A percentile compares a stretch with the other conserved stretches of the same genome.
phyloP scores from a whole-genome alignment of 345 rosid species.

The Linum lewisii region DNA sequence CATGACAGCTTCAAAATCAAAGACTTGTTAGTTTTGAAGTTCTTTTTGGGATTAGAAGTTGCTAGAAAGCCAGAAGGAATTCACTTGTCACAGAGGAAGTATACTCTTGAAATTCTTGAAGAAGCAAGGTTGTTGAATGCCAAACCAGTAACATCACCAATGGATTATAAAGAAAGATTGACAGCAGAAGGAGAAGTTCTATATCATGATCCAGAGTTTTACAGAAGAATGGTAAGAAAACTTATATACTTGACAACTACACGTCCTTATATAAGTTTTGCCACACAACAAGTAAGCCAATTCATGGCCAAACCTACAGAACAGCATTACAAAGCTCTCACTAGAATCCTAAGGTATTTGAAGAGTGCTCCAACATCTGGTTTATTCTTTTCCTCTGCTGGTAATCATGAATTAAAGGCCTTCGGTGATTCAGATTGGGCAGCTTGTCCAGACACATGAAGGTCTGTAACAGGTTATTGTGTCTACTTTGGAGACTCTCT shows the following conservation, averaged over 20 bases:
- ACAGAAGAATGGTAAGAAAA: background rate
- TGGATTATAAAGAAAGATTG: background rate
- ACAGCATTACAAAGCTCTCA: background rate
- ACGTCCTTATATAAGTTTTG: background rate
- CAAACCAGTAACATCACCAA: background rate
- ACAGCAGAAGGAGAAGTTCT: background rate
- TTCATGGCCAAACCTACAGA: background rate
- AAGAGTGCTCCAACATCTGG: background rate
- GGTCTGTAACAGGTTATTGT: too few relatives aligned
- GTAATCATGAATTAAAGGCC: too few relatives aligned
- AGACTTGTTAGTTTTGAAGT: background rate
- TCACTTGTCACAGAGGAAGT: background rate
- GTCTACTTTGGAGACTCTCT: too few relatives aligned
- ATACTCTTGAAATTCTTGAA: background rate
- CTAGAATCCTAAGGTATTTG: background rate
- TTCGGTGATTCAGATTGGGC: too few relatives aligned
- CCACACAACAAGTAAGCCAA: background rate
- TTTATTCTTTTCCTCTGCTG: too few relatives aligned
- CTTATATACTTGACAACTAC: background rate
- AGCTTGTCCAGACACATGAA: too few relatives aligned
- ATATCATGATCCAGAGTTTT: background rate
- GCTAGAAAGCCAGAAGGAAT: background rate
- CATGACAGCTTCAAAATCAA: background rate
- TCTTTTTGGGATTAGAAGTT: background rate
- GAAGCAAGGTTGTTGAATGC: background rate